A percentile compares a stretch with the other conserved stretches of the same genome.
Conservation (phyloP, 495 filamentous ascomycete species). For the Aspergillus diversus region DNA sequence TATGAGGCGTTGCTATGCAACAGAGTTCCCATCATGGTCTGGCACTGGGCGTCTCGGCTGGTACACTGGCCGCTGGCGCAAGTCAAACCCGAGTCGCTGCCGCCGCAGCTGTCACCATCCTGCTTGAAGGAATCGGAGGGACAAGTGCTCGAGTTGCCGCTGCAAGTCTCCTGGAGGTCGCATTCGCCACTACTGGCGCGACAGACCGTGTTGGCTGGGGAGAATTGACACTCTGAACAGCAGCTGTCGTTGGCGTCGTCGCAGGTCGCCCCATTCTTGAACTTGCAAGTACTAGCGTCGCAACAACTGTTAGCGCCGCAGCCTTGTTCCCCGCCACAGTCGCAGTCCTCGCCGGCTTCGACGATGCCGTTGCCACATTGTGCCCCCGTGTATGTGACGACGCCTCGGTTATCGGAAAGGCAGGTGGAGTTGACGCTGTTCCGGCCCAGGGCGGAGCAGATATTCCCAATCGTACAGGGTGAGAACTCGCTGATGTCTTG, state of each 20-base stretch:
- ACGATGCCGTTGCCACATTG: conserved; percentile 98
- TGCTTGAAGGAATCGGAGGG: conserved; percentile 68
- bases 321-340: conserved; percentile 77
- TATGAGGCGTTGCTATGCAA: conserved; percentile 76
- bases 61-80: conserved; percentile 97
- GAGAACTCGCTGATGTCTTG: conserved; percentile 77
- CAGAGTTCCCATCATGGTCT: conserved; percentile 79
- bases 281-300: conserved; percentile 86
- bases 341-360: conserved; percentile 90
- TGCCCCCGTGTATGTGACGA: conserved; percentile 82
- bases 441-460: conserved; percentile 86
- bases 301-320: conserved; percentile 83
- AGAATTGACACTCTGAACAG: conserved; percentile 77
- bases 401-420: conserved; percentile 78
- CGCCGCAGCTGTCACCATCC: conserved; percentile 73
- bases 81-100: conserved; percentile 56
- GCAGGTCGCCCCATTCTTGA: conserved; percentile 74
- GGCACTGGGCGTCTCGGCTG: conserved; percentile 87
- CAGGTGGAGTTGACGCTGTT: conserved; percentile 78
- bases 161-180: conserved; percentile 83
- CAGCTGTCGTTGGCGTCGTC: conserved; percentile 92
- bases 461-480: conserved; percentile 86
- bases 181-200: conserved; percentile 76
- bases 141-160: conserved; percentile 72
- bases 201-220: conserved; percentile 69